Evolutionary conservation across 768 basidiomycete genomes (phyloP), one percentile per base, ranked within the genome.

Genomic region (Cyathus striatus): DNA sequence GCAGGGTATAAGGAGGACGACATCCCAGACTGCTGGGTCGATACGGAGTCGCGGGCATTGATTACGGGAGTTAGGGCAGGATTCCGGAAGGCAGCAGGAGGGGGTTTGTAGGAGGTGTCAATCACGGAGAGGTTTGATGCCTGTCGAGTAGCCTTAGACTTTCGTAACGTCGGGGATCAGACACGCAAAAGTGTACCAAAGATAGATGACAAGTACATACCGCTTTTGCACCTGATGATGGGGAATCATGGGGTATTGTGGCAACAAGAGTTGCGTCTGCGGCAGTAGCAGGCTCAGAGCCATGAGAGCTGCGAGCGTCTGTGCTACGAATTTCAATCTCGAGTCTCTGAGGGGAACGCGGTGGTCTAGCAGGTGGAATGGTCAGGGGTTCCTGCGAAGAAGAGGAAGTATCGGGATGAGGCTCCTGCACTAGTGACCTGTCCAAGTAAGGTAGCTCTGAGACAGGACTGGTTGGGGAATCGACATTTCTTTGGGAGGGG

Each of bases 1-100:
- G 77, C 69, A 41, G 89, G 87, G 55, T 90, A 90, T 17, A 87
- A 63, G 13, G 89, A 90, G 4, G 87, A 87, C 13, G 84, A 81
- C n/a, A 73, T 72, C 7, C 71, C 74, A 2, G 86, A 86, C 45
- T 78, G 67, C 36, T 81, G 77, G 3, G 84, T 85, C 24, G 79
- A 66, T 14, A 82, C 55, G 13, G 76, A 81, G 58, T 81, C 79
- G 45, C 80, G 76, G 23, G 63, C 60, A 49, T 74, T 72, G 38
- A 51, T 51, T 13, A 58, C 52, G 17, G 68, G 68, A 3, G 70
- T 69, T 21, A 71, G 57, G 18, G 66, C 63, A n/a, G 73, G 71
- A 41, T 72, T 67, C 37, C 73, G 65, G 38, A 69, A 72, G 54
- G 75, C 75, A 5, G 74, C 72, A 21, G 75, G 74, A 10, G 68